A percentile compares a stretch with the other conserved stretches of the same genome.
phyloP scores from a whole-genome alignment of 1,139 yeast genomes.

The Taphrina flavorubra region DNA sequence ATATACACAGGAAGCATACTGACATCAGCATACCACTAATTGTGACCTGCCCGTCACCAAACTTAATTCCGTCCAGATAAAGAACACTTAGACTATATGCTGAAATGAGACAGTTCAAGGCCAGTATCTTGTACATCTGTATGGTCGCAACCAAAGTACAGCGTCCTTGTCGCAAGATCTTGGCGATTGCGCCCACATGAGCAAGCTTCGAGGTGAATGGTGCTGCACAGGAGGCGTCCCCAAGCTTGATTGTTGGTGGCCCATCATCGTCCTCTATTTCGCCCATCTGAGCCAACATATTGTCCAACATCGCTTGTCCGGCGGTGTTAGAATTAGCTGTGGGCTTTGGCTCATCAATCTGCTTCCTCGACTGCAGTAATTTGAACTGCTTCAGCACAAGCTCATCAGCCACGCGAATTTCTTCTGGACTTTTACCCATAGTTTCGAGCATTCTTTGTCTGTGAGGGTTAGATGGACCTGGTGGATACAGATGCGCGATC shows the following conservation, averaged over 20 bases:
- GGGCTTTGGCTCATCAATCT: conserved; percentile 50
- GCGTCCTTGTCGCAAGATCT: conserved; percentile 97
- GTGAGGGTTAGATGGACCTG: conserved; percentile 89
- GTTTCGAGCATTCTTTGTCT: conserved; percentile 83
- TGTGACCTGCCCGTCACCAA: conserved; percentile 97
- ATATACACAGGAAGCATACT: conserved; percentile 92
- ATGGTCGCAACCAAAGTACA: conserved; percentile 96
- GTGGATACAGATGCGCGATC: conserved; percentile 95
- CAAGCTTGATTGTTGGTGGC: conserved; percentile 90
- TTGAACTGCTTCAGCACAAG: conserved; percentile 29
- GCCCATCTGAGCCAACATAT: conserved; percentile 63
- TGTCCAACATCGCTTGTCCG: conserved; percentile 66
- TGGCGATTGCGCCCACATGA: conserved; percentile 89
- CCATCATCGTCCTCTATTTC: conserved; percentile 73
- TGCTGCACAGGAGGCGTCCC: conserved; percentile 99
- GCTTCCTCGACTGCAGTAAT: not conserved
- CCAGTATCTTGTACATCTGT: conserved; percentile 97
- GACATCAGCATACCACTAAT: conserved; percentile 87
- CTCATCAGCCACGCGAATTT: conserved; percentile 57
- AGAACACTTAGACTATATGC: conserved; percentile 94
- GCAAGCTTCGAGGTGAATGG: conserved; percentile 96
- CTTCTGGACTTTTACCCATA: conserved; percentile 70
- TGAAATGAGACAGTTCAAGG: conserved; percentile 93
- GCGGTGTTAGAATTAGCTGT: conserved; percentile 52
- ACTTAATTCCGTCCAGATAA: conserved; percentile 95